Evolutionary conservation across 352 stramenopile species (phyloP).

Genomic region (Globisporangium rhizosaccharum): DNA sequence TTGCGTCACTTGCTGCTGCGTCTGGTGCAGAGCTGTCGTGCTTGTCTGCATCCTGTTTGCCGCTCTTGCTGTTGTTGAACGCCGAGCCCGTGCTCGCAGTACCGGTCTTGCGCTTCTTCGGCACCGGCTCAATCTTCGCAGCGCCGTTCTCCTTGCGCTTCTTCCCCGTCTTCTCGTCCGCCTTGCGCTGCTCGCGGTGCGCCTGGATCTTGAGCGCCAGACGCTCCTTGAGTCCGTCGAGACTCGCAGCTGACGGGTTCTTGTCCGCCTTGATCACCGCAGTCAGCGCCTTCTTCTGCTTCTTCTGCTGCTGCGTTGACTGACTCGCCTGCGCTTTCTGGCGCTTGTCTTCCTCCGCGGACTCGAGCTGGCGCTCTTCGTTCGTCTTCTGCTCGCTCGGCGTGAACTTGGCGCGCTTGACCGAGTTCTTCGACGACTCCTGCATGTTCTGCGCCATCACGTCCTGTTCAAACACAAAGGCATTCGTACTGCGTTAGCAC

Average conservation of each 20-base stretch:
- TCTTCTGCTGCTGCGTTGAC: constrained; percentile 4
- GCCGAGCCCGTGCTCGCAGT: constrained; percentile 22
- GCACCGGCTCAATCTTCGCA: constrained; percentile 24
- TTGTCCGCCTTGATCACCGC: constrained; percentile 31
- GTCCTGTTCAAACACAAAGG: constrained; percentile 21
- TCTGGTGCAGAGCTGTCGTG: constrained; percentile 5
- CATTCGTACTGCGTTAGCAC: background rate
- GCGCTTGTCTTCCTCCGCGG: constrained; percentile 41
- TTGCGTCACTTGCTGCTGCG: background rate
- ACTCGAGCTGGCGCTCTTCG: constrained; percentile 42
- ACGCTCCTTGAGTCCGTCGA: constrained; percentile 62
- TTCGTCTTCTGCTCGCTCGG: constrained; percentile 61
- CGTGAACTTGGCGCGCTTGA: constrained; percentile 73
- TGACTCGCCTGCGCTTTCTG: constrained; percentile 16
- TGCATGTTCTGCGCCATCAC: constrained; percentile 49
- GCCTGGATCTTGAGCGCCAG: constrained; percentile 65
- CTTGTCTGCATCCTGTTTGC: constrained; percentile 25
- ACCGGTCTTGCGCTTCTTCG: constrained; percentile 56
- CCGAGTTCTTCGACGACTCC: constrained; percentile 49
- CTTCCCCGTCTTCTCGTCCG: constrained; percentile 54
- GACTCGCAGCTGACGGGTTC: constrained; percentile 30
- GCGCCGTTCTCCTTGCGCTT: constrained; percentile 32
- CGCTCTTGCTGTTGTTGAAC: constrained; percentile 38
- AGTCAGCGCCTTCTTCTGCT: constrained; percentile 12
- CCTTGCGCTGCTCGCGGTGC: constrained; percentile 68